A percentile compares a stretch with the other conserved stretches of the same genome.
These are phyloP conservation scores for Tylopilus sp. DNA, from an alignment of 768 basidiomycete genomes.

Conservation along the genomic window DNA sequence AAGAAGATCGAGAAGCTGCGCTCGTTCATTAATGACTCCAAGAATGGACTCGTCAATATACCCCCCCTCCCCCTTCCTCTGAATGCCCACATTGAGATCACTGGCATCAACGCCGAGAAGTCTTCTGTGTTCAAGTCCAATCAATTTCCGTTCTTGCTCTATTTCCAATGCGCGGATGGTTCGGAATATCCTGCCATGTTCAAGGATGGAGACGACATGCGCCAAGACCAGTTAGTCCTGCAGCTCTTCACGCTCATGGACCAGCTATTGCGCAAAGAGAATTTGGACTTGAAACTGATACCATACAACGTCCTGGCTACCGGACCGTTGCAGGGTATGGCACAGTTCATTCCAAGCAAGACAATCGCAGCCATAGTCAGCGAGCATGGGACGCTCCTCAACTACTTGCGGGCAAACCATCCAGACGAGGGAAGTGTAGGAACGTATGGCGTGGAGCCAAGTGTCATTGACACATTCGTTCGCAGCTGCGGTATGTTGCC, in stretches of 20 bases:
- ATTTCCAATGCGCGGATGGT: constrained; percentile 83
- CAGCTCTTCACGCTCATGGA: constrained; percentile 99
- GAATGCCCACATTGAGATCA: constrained; percentile 80
- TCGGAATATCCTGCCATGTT: constrained; percentile 93
- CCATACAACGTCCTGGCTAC: constrained; percentile 95
- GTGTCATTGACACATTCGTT: constrained; percentile 94
- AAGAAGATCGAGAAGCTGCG: constrained; percentile 98
- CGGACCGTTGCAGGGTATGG: constrained; percentile 90
- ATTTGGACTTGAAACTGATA: constrained; percentile 86
- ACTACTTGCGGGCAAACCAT: constrained; percentile 81
- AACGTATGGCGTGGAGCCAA: constrained; percentile 91
- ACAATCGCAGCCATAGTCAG: constrained; percentile 93
- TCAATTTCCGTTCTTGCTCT: constrained; percentile 85
- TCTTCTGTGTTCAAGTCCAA: constrained; percentile 98
- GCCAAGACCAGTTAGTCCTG: constrained; percentile 97
- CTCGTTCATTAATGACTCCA: constrained; percentile 78
- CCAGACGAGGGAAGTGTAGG: constrained; percentile 95
- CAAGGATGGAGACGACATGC: constrained; percentile 98
- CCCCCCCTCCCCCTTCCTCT: constrained; percentile 84
- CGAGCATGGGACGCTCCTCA: constrained; percentile 84
- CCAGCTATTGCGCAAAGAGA: constrained; percentile 86
- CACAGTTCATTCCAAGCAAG: constrained; percentile 93
- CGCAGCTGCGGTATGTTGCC: constrained; percentile 82
- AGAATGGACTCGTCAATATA: constrained; percentile 79
- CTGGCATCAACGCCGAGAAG: constrained; percentile 86